These are phyloP conservation scores for Diplodia seriata DNA, from an alignment of 2,329 filamentous ascomycete species.

Conservation along the genomic window DNA sequence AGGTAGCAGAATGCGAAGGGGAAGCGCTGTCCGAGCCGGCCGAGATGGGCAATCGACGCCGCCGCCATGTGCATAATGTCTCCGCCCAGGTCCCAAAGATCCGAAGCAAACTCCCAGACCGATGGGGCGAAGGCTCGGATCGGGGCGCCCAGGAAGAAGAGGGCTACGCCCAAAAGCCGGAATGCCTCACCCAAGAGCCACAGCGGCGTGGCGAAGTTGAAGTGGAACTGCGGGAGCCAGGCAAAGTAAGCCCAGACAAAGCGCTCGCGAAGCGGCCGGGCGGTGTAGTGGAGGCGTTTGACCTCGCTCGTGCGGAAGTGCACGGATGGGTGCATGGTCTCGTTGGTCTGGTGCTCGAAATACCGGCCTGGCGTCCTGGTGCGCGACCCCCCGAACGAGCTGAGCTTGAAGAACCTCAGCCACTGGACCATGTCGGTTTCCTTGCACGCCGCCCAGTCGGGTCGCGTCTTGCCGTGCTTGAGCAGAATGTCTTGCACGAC, in stretches of 20 bases:
- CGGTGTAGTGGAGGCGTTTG: background rate
- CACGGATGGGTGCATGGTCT: conserved; percentile 22
- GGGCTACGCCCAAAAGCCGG: rapidly evolving
- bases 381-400: background rate
- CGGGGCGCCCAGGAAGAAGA: background rate
- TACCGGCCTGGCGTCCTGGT: background rate
- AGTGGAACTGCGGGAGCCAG: background rate
- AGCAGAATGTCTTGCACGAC: background rate
- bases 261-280: background rate
- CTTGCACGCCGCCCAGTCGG: background rate
- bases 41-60: background rate
- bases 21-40: background rate
- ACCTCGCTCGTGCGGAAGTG: background rate
- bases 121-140: background rate
- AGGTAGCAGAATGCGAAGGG: background rate
- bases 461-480: background rate
- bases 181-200: background rate
- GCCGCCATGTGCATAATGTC: background rate
- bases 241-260: background rate
- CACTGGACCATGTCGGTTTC: background rate
- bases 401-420: background rate
- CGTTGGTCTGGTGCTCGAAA: conserved; percentile 5
- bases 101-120: background rate
- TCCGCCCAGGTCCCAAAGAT: background rate
- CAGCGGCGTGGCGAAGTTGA: background rate